A percentile compares a stretch with the other conserved stretches of the same genome.
Conservation (phyloP, 1,139 yeast species). For the Insectozyma bohioensis region DNA sequence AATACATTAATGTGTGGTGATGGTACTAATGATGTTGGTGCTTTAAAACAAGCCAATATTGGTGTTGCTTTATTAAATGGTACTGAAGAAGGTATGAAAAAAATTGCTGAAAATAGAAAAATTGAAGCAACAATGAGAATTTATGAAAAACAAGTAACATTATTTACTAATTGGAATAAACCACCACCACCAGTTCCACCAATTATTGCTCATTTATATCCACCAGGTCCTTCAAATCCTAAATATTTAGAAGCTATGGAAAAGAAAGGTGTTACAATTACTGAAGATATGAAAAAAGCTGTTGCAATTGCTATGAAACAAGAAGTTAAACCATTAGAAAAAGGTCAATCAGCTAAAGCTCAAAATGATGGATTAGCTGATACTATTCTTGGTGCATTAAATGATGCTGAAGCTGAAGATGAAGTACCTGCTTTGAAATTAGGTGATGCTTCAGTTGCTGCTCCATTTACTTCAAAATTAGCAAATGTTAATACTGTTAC, state of each 20-base stretch:
- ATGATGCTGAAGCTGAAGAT: constrained; percentile 68
- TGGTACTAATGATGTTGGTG: constrained; percentile 99
- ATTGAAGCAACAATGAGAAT: constrained; percentile 64
- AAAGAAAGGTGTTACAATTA: constrained; percentile 72
- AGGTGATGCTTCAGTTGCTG: constrained; percentile 99
- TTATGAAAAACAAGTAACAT: constrained; percentile 80
- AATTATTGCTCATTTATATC: constrained; percentile 88
- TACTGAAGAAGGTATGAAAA: constrained; percentile 91
- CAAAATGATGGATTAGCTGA: constrained; percentile 61
- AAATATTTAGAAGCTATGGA: constrained; percentile 84
- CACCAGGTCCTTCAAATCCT: constrained; percentile 94
- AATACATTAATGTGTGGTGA: constrained; percentile 99
- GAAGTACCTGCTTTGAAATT: constrained; percentile 92
- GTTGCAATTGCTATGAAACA: constrained; percentile 52
- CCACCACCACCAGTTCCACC: constrained; percentile 87
- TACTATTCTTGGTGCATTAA: constrained; percentile 65
- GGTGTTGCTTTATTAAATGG: constrained; percentile 97
- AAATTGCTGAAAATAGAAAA: constrained; percentile 78
- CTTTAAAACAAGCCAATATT: constrained; percentile 95
- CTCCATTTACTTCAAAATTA: constrained; percentile 95
- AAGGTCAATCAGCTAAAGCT: constrained; percentile 22
- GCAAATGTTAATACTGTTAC: constrained; percentile 92
- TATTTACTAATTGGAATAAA: constrained; percentile 79
- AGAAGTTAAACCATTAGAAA: constrained; percentile 13
- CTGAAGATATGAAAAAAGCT: constrained; percentile 62